Evolutionary conservation across 2,329 filamentous ascomycete genomes (phyloP), one percentile per base, ranked within the genome.

Genomic region (Trichoderma sp.): DNA sequence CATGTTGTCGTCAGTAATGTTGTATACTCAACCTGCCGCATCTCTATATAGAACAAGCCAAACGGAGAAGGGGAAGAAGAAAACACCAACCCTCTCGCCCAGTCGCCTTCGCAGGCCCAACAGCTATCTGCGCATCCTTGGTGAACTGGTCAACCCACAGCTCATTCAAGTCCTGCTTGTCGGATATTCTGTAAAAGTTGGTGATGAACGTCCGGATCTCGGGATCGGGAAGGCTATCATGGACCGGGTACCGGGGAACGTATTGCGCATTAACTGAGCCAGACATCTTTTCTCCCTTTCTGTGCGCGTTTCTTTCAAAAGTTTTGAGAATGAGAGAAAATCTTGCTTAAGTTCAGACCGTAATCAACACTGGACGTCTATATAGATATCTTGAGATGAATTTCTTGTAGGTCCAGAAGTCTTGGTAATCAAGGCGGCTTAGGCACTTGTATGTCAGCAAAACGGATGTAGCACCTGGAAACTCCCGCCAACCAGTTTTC

Each of bases 101-200:
- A 19, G 69, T 73, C 1, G 79, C 83, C 37, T 73, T 74, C 62
- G 80, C 80, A 19, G 76, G 77, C n/a, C 80, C 83, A 68, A 86
- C 81, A 6, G 79, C 74, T 10, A 85, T 74, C 24, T 72, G 72
- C n/a, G 83, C 83, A 59, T 82, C 81, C 4, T 81, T 73, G 2
- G 74, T 74, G 73, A 85, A 86, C 49, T 75, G 80, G 37, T 75
- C 74, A 19, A 82, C 74, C 84, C 84, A 86, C 53, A 80, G 77
- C 68, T 82, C 79, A 59, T 83, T 80, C 70, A 75, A 74, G n/a
- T 78, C 77, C 4, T 75, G 73, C 29, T 78, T 79, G 72, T 85
- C 84, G 29, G 83, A 85, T 14, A 78, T 73, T 4, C 74, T 76
- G 74, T 82, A 86, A 73, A 85, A 86, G 37, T 76, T 75, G 68